phyloP scores from a whole-genome alignment of 139 green algal genomes.

The Closterium sp. region DNA sequence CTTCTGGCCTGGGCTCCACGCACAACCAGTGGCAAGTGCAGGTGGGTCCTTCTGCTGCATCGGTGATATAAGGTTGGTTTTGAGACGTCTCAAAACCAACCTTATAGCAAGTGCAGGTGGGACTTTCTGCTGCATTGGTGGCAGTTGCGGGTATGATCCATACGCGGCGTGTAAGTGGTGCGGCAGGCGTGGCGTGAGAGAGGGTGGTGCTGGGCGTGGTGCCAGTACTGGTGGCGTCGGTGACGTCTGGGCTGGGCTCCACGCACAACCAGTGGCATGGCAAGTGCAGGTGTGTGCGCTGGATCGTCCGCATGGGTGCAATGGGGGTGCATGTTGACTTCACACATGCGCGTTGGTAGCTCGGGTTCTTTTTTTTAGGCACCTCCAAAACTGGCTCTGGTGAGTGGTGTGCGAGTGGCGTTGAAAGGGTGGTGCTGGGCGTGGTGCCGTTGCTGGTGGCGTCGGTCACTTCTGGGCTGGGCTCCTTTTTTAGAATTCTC shows the following conservation, averaged over 20 bases:
- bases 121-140: too few relatives aligned
- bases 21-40: conserved; percentile 45
- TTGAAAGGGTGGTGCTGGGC: too few relatives aligned
- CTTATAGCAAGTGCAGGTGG: too few relatives aligned
- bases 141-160: too few relatives aligned
- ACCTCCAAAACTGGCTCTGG: too few relatives aligned
- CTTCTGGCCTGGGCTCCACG: conserved; percentile 39
- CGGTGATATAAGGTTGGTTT: not conserved
- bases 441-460: not conserved
- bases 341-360: too few relatives aligned
- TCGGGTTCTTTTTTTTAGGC: too few relatives aligned
- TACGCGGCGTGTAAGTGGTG: too few relatives aligned
- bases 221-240: not conserved
- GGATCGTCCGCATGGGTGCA: not conserved
- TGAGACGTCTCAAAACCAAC: too few relatives aligned
- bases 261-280: conserved; percentile 16
- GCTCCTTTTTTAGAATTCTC: too few relatives aligned
- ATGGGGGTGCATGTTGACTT: too few relatives aligned
- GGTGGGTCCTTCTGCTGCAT: conserved; percentile 23
- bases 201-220: not conserved
- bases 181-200: not conserved
- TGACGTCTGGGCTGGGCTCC: conserved; percentile 12
- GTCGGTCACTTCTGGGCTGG: not conserved
- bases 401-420: not conserved
- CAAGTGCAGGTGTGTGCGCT: not conserved